Evolutionary conservation across 768 basidiomycete genomes (phyloP), one percentile per base, ranked within the genome.

Genomic region (Phlebiopsis flavidoalba): DNA sequence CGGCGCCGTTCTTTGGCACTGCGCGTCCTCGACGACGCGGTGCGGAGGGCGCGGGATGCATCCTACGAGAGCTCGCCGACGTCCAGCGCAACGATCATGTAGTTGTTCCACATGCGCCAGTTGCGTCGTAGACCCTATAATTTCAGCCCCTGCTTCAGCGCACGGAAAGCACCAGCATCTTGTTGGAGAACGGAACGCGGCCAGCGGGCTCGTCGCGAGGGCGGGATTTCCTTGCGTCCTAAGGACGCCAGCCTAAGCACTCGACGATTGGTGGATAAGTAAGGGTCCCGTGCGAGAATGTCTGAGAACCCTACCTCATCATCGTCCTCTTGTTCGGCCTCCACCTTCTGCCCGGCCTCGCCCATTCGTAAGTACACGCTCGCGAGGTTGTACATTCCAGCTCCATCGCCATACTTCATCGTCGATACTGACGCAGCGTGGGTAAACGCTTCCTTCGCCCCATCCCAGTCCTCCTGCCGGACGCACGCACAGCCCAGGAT

Each of bases 21-120:
- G n/a, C 86, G 83, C 70, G n/a, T 86, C 82, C 65, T 95, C 92
- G 40, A 98, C 83, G 59, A 98, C 80, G 3, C 94, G 87, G n/a
- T 0, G 82, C 80, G 21, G n/a, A 93, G 79, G 0, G 95, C 96
- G 43, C 92, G 87, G 60, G 85, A 87, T 0, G 93, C 88, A n/a
- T n/a, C 26, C 70, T 99, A 96, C 0, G 84, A 79, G 53, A 98
- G 80, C 70, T 98, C 95, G 7, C 95, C 96, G 19, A 98, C 90
- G 65, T 98, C 94, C 73, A 97, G 79, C 3, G 92, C 82, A 26
- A 98, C 88, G 68, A 97, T 79, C 88, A 93, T 95, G 78, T 95
- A 98, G 77, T 99, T 99, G 62, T 82, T 81, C 97, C 97, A 99
- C 91, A 99, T 95, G 19, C 93, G 84, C 95, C 96, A 98, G 69